Evolutionary conservation across 306 rosid genomes (phyloP).

Genomic region (Fagus crenata): DNA sequence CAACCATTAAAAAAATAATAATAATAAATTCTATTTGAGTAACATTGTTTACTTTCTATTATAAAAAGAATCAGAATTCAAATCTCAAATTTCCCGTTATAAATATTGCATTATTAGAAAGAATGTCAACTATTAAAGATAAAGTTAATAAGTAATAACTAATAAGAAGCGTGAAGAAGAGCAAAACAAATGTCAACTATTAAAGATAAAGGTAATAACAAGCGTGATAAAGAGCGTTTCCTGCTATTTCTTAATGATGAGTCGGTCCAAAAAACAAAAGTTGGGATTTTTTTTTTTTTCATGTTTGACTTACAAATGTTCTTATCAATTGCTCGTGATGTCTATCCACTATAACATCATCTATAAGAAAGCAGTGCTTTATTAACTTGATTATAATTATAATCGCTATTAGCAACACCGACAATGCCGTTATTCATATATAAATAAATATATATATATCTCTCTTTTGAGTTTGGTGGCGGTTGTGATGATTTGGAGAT

Average conservation of each 20-base stretch:
- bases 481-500: neutral
- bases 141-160: too few relatives aligned
- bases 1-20: too few relatives aligned
- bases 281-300: neutral
- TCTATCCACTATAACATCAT: neutral
- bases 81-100: too few relatives aligned
- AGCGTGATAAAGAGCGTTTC: too few relatives aligned
- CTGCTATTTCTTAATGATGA: neutral
- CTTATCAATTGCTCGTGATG: neutral
- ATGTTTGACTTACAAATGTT: neutral
- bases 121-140: too few relatives aligned
- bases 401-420: neutral
- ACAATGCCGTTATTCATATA: neutral
- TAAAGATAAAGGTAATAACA: too few relatives aligned
- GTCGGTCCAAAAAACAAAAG: neutral
- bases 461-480: slow-evolving; percentile 1
- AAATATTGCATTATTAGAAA: too few relatives aligned
- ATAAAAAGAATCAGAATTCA: too few relatives aligned
- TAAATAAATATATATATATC: neutral
- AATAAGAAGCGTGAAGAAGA: too few relatives aligned
- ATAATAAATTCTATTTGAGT: too few relatives aligned
- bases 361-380: neutral
- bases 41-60: too few relatives aligned
- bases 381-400: neutral
- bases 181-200: too few relatives aligned